Base-by-base conservation (phyloP, 1,284 basidiomycete genomes). In the Fomitopsis pinicola region DNA sequence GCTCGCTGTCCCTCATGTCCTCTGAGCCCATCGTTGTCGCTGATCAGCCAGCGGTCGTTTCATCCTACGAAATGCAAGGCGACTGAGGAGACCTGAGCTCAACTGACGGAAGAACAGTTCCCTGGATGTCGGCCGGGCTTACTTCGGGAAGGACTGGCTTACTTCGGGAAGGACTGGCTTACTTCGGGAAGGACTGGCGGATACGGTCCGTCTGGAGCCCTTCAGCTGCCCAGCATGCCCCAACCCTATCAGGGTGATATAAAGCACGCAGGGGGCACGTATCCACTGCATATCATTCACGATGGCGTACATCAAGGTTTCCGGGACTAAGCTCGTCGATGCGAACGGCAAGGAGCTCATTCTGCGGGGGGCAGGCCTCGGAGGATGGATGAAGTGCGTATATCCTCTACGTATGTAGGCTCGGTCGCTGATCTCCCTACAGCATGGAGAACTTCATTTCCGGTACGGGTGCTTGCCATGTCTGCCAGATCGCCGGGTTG, bases 301-400 rank as follows among this genome's bases (percentile, higher is more conserved):
- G 52, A 74, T 75, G 73, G 68, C 82, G 44, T 78, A 82, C 63
- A 74, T 89, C 48, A 81, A 77, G 65, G 81, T 88, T 15, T 76
- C 74, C 45, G 84, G 83, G 28, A 84, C 79, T 8, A 84, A 81
- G 66, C 77, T 88, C 63, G 79, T 88, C 58, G 80, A 87, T 68
- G 78, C 77, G 52, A 72, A 81, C 50, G 83, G 78, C 19, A 76
- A 83, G 46, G 81, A 86, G 63, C 76, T 88, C 59, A 76, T 87
- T 64, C 77, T 89, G 59, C 78, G 86, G 33, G 88, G 88, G 42
- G 86, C 86, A 46, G 88, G 88, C 40, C 75, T 89, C 35, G 87
- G 86, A 64, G 87, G 86, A 63, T 88, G 87, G 85, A 85, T 87
- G 83, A 86, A 82, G 84, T 87, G 67, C 68, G 82, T 77, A 59